A percentile compares a stretch with the other conserved stretches of the same genome.
Conservation (phyloP, 345 rosid species). For the Heritiera littoralis region DNA sequence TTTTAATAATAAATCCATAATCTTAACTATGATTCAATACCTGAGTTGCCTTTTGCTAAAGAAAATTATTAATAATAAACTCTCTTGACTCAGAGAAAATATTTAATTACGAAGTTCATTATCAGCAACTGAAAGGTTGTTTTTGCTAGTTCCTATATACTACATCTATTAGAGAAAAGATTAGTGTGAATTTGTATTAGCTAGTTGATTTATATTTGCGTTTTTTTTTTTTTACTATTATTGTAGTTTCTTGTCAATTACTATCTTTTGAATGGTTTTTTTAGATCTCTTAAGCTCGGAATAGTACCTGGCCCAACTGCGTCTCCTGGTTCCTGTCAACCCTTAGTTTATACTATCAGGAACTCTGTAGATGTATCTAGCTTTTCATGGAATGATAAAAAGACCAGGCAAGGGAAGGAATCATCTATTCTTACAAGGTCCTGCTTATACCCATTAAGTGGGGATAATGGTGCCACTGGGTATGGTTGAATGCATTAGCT, state of each 20-base stretch:
- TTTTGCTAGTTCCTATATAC: background rate
- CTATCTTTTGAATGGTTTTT: slow-evolving; percentile 18
- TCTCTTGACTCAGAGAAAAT: background rate
- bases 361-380: slow-evolving; percentile 59
- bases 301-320: slow-evolving; percentile 59
- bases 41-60: background rate
- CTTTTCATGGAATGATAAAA: slow-evolving; percentile 76
- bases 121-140: background rate
- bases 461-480: slow-evolving; percentile 60
- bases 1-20: background rate
- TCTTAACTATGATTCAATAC: background rate
- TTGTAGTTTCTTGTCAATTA: slow-evolving; percentile 16
- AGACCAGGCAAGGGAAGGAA: slow-evolving; percentile 71
- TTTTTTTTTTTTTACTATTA: background rate
- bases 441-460: slow-evolving; percentile 61
- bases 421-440: slow-evolving; percentile 63
- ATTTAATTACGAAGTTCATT: background rate
- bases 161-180: background rate
- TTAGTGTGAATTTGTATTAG: background rate
- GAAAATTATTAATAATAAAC: background rate
- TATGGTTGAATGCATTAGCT: slow-evolving; percentile 30
- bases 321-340: slow-evolving; percentile 54
- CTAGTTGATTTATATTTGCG: background rate
- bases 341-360: slow-evolving; percentile 55
- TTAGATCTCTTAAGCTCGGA: slow-evolving; percentile 85